A percentile compares a stretch with the other conserved stretches of the same genome.
Evolutionary conservation across 106 monocot species (phyloP).

Genomic region (Triglochin maritima): DNA sequence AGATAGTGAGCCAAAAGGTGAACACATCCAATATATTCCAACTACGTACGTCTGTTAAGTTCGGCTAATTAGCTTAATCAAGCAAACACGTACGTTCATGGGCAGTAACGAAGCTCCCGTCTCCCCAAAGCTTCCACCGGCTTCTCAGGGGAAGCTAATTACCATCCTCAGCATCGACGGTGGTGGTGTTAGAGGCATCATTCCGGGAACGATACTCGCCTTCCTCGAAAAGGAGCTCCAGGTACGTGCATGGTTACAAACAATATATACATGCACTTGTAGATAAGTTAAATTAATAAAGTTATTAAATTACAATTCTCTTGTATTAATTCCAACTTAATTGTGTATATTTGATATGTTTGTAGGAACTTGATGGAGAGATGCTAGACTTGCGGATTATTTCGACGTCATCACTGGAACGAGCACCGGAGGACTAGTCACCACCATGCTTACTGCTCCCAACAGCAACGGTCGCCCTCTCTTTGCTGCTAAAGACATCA

Average conservation of each 20-base stretch:
- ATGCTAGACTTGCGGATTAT: conserved; percentile 5
- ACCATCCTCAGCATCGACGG: conserved; percentile 11
- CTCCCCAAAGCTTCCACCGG: neutral
- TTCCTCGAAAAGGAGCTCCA: conserved; percentile 6
- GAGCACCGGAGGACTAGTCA: neutral
- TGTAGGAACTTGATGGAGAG: conserved; percentile 4
- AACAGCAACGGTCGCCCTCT: too few species aligned
- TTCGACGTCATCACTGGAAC: conserved; percentile 5
- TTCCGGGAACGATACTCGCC: neutral
- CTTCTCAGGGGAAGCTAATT: neutral
- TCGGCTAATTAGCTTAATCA: too few species aligned
- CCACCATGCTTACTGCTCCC: too few species aligned
- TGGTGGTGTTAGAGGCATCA: conserved; percentile 5
- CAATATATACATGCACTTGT: too few species aligned
- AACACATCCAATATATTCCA: too few species aligned
- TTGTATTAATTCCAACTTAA: neutral
- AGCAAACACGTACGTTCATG: too few species aligned
- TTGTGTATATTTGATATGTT: neutral
- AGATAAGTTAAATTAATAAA: too few species aligned
- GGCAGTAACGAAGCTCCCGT: too few species aligned
- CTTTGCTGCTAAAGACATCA: too few species aligned
- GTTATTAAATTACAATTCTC: neutral
- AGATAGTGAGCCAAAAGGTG: too few species aligned
- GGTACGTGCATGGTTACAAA: too few species aligned
- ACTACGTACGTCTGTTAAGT: too few species aligned